Base-by-base conservation (phyloP, 2,329 filamentous ascomycete species). In the Aspergillus persii region DNA sequence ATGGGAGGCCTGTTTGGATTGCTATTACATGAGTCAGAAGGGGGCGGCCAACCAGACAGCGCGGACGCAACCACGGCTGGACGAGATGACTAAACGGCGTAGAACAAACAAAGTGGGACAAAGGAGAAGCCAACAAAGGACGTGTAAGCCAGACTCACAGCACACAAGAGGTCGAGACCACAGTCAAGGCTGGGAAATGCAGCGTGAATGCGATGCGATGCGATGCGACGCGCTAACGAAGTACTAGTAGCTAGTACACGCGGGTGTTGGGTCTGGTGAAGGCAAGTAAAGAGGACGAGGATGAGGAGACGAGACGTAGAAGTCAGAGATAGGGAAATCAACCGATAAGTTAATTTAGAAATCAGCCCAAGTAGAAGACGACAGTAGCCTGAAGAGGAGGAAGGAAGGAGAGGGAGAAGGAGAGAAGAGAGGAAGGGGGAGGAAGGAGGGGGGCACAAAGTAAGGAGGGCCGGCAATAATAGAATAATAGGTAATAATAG, bases 21-120 rank as follows among this genome's bases (percentile, higher is more conserved):
- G 29, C 12, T 31, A 63, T 63, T 61, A 61, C 57, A 64, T 68
- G 66, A 68, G 66, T 68, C 66, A 68, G 64, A 63, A 41, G 23
- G 48, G 36, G 51, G 15, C 56, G 53, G 49, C 63, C 56, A 62
- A 63, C 58, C 60, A 61, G n/a, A 55, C 39, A 27, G 29, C 41
- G 50, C 36, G 30, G 18, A 51, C 27, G 41, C 36, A 58, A 58
- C 57, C 57, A 58, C 53, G 57, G 57, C 47, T 26, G 36, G 50
- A 31, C 18, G 49, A n/a, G 53, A 56, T 56, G 53, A 56, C 53
- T 56, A 50, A 56, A 46, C 11, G 36, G 36, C 11, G 39, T 29
- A 15, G 27, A 54, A 41, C 29, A 46, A 56, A 57, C 33, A 50
- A 53, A 27, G 18, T 44, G 7, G 31, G 50, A 30, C 36, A 26